Base-by-base conservation (phyloP, 2,329 filamentous ascomycete species). In the Mycocentrospora acerina region DNA sequence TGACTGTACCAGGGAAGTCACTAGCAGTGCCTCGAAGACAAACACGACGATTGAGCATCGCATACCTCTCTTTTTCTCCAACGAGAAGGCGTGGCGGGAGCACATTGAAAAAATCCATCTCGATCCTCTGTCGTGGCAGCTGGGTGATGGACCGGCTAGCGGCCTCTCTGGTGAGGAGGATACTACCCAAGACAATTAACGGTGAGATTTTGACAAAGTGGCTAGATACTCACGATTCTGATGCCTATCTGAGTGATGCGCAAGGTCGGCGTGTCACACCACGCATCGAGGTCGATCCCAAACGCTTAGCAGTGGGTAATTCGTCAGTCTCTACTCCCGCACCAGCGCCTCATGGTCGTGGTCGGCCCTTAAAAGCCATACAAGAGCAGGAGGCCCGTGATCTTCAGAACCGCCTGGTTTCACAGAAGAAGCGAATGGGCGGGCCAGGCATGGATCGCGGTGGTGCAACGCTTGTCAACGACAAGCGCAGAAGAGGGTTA, bases 71-170 rank as follows among this genome's bases (percentile, higher is more conserved):
- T 52, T 52, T 17, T 77, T 77, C 44, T 51, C 54, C 7, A 54
- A 59, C 7, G 57, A 69, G 19, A 60, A 63, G 9, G 53, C 65
- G 11, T 78, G 80, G 71, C 61, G 70, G 35, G 60, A 66, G 15
- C 81, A 84, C 53, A 55, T 83, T 16, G 70, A 76, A 40, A 58
- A 68, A 22, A 57, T 54, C 14, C 81, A 84, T 59, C 56, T 83
- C n/a, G 59, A 64, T 14, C 67, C 73, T 13, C 54, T 81, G 29
- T 76, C 75, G n/a, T 78, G 78, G 74, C 68, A 72, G 49, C 67
- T 77, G 29, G 80, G 80, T n/a, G 79, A 83, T 65, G 80, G 81
- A 35, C 79, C 79, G 28, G 70, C 70, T 32, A 71, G 73, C 41
- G 73, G 73, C 44, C 64, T 73, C 54, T 75, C 73, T 67, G 79